Evolutionary conservation across 1,139 yeast species (phyloP), one percentile per base, ranked within the genome.

Genomic region (Insectozyma bohioensis): DNA sequence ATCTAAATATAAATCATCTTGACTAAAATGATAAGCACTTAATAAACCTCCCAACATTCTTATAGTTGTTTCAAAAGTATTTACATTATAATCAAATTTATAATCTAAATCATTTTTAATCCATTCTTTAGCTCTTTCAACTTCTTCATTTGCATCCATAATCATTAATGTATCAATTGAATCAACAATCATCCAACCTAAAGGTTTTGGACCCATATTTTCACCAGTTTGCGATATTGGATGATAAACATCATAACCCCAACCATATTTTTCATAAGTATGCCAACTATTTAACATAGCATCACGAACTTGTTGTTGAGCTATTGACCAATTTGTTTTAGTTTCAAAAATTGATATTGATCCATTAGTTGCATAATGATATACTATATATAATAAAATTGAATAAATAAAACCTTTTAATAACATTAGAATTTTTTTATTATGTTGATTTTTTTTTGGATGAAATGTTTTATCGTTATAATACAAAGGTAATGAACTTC

Each of bases 121-220:
- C 96, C 97, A 92, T 3, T 73, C 54, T 39, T 76, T 72, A 6
- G 95, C 94, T 27, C 75, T 67, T 19, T 58, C 60, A 25, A 85
- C 67, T 48, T 85, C 87, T 13, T 76, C 79, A 7, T 72, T 63
- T 33, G 87, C 74, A 20, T 77, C 88, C 96, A 90, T 88, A 19
- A 90, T 47, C 64, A 79, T 71, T 67, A 90, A 61, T 0, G 97
- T 85, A 51, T 92, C 97, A 35, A 92, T 59, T 1, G 95, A 72
- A 56, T 90, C 97, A 6, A 90, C 95, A 48, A 90, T 82, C 56
- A 90, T 85, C 97, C 97, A 90, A 2, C 98, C 98, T 46, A 90
- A 61, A 1, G 97, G 97, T 37, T 71, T 58, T 6, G 80, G 80
- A 1, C 87, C 90, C 88, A 87, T 84, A 51, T 87, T 85, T 39